Conservation (phyloP, 2,329 filamentous ascomycete genomes). For the Ilyonectria sp. region DNA sequence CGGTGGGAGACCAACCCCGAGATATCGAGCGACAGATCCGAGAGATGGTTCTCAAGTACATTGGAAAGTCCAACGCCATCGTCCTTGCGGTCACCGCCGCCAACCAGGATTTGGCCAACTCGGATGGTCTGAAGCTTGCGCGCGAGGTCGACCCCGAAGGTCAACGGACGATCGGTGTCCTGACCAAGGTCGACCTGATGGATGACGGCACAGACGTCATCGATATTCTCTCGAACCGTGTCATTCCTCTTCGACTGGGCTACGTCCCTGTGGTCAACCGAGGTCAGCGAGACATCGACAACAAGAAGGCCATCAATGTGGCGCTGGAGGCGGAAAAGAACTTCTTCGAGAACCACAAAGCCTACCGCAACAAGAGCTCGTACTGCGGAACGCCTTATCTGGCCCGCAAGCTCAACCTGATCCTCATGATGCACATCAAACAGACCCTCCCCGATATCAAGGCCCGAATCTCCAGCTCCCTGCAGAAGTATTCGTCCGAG, state of each 20-base stretch:
- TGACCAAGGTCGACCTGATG: conserved; percentile 99
- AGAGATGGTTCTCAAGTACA: conserved; percentile 99
- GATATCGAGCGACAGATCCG: conserved; percentile 97
- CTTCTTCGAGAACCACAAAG: conserved; percentile 99
- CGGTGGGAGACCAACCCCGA: conserved; percentile 94
- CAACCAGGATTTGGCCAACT: conserved; percentile 98
- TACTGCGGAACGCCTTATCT: conserved; percentile 99
- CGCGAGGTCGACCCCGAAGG: conserved; percentile 97
- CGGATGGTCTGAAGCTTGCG: conserved; percentile 95
- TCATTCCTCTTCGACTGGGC: conserved; percentile 93
- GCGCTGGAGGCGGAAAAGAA: conserved; percentile 95
- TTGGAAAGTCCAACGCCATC: conserved; percentile 98
- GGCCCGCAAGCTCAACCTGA: conserved; percentile 96
- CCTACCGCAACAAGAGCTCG: conserved; percentile 97
- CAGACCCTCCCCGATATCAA: conserved; percentile 99
- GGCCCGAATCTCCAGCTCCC: conserved; percentile 91
- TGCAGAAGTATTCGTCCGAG: conserved; percentile 92
- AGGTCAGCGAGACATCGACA: conserved; percentile 98
- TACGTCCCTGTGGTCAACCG: conserved; percentile 99
- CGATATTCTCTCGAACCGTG: conserved; percentile 96
- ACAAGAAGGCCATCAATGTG: conserved; percentile 93
- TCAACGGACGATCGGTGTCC: conserved; percentile 96
- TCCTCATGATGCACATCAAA: conserved; percentile 99
- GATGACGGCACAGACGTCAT: conserved; percentile 98
- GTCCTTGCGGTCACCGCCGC: conserved; percentile 96